Percentiles rank a stretch among this genome's conserved stretches.
Evolutionary conservation across 176 grass and related monocot species (phyloP).

Genomic region (Rhynchospora pubera): DNA sequence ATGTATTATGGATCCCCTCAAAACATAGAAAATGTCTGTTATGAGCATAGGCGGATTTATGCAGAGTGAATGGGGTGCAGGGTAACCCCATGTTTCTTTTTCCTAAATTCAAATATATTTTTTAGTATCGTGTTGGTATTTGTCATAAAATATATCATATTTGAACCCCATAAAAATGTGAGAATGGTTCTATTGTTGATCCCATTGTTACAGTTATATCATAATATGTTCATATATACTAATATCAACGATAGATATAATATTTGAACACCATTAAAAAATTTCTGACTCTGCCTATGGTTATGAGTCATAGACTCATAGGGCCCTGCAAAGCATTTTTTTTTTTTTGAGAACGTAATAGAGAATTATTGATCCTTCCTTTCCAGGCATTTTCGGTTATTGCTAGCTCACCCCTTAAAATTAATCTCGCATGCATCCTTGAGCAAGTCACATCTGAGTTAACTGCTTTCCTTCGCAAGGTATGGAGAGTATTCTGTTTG

Average conservation of each 20-base stretch:
- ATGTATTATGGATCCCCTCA: not conserved
- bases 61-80: no score
- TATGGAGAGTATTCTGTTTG: conserved; percentile 2
- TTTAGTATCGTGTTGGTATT: no score
- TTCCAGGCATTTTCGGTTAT: conserved; percentile 86
- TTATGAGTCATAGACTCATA: not conserved
- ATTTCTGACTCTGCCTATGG: no score
- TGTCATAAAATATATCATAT: no score
- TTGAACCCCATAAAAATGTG: no score
- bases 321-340: conserved; percentile 2
- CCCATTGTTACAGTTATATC: no score
- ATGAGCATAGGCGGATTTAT: not conserved
- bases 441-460: conserved; percentile 91
- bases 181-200: no score
- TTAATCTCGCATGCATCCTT: conserved; percentile 69
- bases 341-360: not conserved
- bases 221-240: no score
- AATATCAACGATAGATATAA: no score
- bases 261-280: no score
- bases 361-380: not conserved
- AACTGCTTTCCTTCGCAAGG: conserved; percentile 81
- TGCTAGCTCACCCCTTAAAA: conserved; percentile 64
- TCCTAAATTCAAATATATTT: no score
- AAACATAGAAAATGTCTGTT: not conserved
- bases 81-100: no score